phyloP scores from a whole-genome alignment of 2,329 filamentous ascomycete species.

The Cytospora mali region DNA sequence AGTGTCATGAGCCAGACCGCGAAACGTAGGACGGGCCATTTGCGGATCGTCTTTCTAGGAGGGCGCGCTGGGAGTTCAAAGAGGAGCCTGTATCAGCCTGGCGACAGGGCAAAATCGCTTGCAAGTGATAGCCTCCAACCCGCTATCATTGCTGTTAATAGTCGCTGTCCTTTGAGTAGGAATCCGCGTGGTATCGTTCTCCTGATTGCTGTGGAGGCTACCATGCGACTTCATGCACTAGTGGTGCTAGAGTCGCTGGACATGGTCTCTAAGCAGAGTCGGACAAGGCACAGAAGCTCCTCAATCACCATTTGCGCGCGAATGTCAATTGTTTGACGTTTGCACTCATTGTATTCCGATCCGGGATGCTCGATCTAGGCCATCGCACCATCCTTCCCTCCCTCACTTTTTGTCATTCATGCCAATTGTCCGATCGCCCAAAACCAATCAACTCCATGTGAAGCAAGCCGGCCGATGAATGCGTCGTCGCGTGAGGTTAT shows the following conservation, averaged over 20 bases:
- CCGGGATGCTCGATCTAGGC: slow-evolving; percentile 26
- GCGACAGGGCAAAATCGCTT: not conserved
- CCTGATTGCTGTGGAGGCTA: not conserved
- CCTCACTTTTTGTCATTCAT: slow-evolving; percentile 20
- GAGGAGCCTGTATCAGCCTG: not conserved
- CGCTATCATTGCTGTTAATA: not conserved
- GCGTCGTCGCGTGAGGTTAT: slow-evolving; percentile 22
- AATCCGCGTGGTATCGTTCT: not conserved
- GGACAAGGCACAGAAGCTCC: not conserved
- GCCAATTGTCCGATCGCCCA: slow-evolving; percentile 28
- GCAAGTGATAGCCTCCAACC: not conserved
- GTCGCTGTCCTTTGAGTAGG: not conserved
- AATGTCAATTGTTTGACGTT: slow-evolving; percentile 6
- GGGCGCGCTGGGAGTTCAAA: not conserved
- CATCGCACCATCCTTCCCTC: slow-evolving; percentile 22
- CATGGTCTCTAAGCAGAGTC: not conserved
- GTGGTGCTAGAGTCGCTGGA: not conserved
- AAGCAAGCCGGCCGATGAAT: slow-evolving; percentile 26
- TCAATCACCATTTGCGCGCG: not conserved
- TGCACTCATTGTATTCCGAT: slow-evolving; percentile 29
- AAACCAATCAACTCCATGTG: slow-evolving; percentile 30
- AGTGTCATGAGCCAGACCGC: not conserved
- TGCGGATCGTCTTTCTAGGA: not conserved
- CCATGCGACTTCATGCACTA: not conserved
- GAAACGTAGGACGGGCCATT: not conserved